phyloP scores from a whole-genome alignment of 441 rosid species.

The Pelargonium cotyledonis region DNA sequence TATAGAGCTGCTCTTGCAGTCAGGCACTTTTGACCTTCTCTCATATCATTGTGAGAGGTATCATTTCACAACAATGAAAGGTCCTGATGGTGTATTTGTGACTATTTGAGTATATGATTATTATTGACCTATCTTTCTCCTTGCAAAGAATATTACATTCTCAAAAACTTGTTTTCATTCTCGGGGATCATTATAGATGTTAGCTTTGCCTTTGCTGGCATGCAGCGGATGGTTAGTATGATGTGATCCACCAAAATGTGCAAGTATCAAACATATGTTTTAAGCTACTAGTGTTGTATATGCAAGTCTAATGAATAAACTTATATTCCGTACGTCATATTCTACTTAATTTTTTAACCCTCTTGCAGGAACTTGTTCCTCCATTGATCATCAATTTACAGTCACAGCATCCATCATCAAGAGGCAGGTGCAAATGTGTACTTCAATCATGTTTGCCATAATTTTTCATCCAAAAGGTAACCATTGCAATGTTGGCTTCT shows the following conservation, averaged over 20 bases:
- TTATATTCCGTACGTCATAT: neutral
- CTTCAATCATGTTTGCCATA: neutral
- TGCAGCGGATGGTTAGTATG: neutral
- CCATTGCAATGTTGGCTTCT: neutral
- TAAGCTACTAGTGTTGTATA: neutral
- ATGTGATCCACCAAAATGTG: neutral
- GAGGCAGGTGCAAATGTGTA: neutral
- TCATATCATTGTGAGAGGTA: neutral
- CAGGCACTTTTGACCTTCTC: neutral
- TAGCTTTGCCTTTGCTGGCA: neutral
- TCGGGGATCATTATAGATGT: neutral
- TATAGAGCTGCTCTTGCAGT: neutral
- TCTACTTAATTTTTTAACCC: neutral
- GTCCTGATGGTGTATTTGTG: neutral
- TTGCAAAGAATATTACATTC: too few species aligned
- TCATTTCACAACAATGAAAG: neutral
- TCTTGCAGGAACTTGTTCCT: neutral
- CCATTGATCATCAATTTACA: neutral
- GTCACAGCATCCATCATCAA: neutral
- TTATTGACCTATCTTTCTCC: neutral
- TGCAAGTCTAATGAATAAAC: neutral
- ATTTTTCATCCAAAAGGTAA: neutral
- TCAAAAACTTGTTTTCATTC: too few species aligned
- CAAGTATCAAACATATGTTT: neutral
- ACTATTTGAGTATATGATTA: neutral